Base-by-base conservation (phyloP, 169 alveolate genomes). In the Plasmodium blacklocki region DNA sequence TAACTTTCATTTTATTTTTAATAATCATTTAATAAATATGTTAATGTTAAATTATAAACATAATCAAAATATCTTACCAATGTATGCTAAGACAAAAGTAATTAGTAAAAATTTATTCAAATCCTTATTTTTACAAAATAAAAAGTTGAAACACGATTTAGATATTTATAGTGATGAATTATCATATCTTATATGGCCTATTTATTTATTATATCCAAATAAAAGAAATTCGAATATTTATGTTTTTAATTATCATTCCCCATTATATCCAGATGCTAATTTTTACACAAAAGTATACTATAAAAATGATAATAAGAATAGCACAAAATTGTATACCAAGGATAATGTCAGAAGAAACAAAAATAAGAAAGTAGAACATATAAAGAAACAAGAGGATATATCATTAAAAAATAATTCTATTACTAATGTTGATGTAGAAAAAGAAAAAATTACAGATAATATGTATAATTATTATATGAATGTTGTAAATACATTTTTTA, bases 161-260 rank as follows among this genome's bases (percentile, higher is more conserved):
- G 90, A 80, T 5, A 59, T 54, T 32, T 80, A 68, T 62, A 80
- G 66, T 62, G 90, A 54, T 26, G 52, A 23, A 23, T 56, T 68
- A 6, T 67, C 90, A 21, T 68, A 80, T 60, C 59, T n/a, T 47
- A 14, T 62, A 47, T 80, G 90, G 90, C 90, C 90, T 62, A 15
- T 80, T 50, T 80, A 80, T 68, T 19, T 80, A 43, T 58, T 80
- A 60, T 70, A 56, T 66, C 83, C 83, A 9, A 19, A 54, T 58
- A 80, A 62, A 49, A 66, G 45, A 60, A 45, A 72, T 49, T 32
- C 63, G 5, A 80, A 80, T 80, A 62, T 80, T 29, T 80, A 63
- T 54, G 56, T 80, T 52, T 39, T 80, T 68, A 67, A 80, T 72
- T 80, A 80, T 21, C 72, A 68, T 73, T 45, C 90, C 18, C 90